These are phyloP conservation scores for Quillaja saponaria DNA, from an alignment of 306 rosid genomes.

Conservation along the genomic window DNA sequence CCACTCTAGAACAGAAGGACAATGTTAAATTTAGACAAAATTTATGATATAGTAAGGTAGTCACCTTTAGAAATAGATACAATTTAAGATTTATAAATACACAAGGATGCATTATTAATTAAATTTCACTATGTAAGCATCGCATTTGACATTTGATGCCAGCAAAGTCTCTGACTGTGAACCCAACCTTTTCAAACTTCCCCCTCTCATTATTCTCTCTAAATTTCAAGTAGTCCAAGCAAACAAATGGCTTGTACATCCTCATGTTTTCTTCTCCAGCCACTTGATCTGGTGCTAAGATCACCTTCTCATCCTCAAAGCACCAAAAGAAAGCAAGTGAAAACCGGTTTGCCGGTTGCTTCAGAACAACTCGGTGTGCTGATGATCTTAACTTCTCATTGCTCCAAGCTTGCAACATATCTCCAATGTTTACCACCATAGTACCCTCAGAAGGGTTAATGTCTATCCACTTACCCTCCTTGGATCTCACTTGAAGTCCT, in stretches of 20 bases:
- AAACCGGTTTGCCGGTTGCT: conserved; percentile 58
- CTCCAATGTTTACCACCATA: conserved; percentile 85
- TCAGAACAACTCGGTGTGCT: conserved; percentile 77
- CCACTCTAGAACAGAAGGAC: too few species aligned
- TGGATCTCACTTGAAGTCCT: conserved; percentile 85
- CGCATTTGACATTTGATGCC: conserved; percentile 45
- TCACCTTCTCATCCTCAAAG: conserved; percentile 70
- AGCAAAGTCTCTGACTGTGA: conserved; percentile 81
- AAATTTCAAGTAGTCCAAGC: conserved; percentile 74
- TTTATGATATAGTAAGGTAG: too few species aligned
- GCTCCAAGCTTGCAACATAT: conserved; percentile 94
- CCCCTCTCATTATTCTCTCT: conserved; percentile 83
- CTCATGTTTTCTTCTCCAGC: conserved; percentile 63
- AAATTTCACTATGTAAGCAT: conserved; percentile 12
- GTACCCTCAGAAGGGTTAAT: conserved; percentile 73
- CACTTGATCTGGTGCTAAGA: conserved; percentile 70
- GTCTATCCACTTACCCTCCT: conserved; percentile 80
- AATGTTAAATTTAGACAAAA: too few species aligned
- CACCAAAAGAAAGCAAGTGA: conserved; percentile 95
- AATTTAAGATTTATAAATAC: too few species aligned
- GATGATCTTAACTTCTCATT: conserved; percentile 81
- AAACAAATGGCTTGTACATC: conserved; percentile 59
- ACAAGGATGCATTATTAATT: conserved; percentile 7
- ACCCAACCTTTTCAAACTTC: conserved; percentile 86
- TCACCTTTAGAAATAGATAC: too few species aligned